A percentile compares a stretch with the other conserved stretches of the same genome.
Conservation (phyloP, 768 basidiomycete species). For the Calocybe cyanea region DNA sequence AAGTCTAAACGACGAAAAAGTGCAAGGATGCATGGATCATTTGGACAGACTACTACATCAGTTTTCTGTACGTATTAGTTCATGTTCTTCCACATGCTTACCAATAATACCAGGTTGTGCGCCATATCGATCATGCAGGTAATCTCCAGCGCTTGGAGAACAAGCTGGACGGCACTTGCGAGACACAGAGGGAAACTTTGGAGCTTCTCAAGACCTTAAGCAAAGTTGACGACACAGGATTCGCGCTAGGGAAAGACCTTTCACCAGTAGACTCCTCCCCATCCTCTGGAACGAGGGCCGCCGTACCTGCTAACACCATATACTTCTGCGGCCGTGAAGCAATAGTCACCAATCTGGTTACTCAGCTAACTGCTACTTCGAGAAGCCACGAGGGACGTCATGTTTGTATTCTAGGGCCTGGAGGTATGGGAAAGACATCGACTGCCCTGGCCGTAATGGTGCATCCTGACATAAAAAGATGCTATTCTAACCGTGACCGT, state of each 20-base stretch:
- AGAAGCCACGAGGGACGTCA: constrained; percentile 10
- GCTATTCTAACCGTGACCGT: constrained; percentile 17
- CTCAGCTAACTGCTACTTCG: neutral
- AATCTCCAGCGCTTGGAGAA: constrained; percentile 1
- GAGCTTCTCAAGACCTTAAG: neutral
- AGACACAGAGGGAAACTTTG: neutral
- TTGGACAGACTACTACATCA: constrained; percentile 1
- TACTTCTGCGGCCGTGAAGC: constrained; percentile 19
- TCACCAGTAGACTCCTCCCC: neutral
- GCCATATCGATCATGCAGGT: constrained; percentile 1
- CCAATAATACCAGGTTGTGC: neutral
- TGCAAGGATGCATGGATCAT: constrained; percentile 2
- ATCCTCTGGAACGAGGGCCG: neutral
- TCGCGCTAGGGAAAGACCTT: too few relatives aligned
- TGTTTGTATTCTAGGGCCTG: constrained; percentile 25
- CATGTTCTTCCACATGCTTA: too few relatives aligned
- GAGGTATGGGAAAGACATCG: constrained; percentile 31
- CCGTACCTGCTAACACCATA: constrained; percentile 12
- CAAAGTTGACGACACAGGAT: too few relatives aligned
- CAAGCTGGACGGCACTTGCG: constrained; percentile 1
- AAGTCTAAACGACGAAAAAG: neutral
- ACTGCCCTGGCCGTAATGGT: constrained; percentile 23
- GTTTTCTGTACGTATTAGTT: constrained; percentile 3
- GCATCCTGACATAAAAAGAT: constrained; percentile 13
- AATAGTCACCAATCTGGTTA: constrained; percentile 14